These are phyloP conservation scores for Panaeolus papilionaceus DNA, from an alignment of 768 basidiomycete species.

Conservation along the genomic window DNA sequence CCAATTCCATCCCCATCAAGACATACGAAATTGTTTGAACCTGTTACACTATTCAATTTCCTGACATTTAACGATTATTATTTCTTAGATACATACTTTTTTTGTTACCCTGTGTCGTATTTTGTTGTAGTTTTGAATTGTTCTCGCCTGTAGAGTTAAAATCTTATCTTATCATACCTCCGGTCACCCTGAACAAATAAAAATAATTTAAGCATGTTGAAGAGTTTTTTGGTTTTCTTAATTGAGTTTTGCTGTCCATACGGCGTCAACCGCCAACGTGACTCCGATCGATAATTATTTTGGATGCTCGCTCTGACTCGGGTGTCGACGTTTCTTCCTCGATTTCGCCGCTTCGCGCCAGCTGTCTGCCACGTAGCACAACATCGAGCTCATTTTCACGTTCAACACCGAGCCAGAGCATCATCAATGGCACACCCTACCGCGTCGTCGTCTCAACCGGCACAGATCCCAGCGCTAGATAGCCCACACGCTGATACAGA, in stretches of 20 bases:
- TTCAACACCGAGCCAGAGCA: conserved; percentile 29
- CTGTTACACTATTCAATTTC: no score
- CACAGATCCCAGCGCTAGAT: conserved; percentile 51
- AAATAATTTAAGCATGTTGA: background rate
- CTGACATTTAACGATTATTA: no score
- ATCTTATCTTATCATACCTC: conserved; percentile 15
- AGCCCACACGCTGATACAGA: conserved; percentile 43
- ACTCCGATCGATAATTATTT: conserved; percentile 42
- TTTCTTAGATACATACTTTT: no score
- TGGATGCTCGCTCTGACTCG: conserved; percentile 46
- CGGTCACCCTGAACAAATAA: conserved; percentile 11
- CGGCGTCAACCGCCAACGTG: conserved; percentile 34
- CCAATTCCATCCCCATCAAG: background rate
- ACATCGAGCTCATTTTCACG: conserved; percentile 24
- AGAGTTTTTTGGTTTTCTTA: conserved; percentile 1
- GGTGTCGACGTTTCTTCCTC: conserved; percentile 34
- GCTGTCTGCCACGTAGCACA: conserved; percentile 37
- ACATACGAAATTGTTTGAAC: background rate
- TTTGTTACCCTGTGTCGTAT: background rate
- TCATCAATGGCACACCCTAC: conserved; percentile 60
- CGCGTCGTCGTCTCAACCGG: conserved; percentile 60
- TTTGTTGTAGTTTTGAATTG: no score
- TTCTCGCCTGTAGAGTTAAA: background rate
- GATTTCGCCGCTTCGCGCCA: conserved; percentile 39
- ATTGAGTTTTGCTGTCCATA: conserved; percentile 3